phyloP scores from a whole-genome alignment of 1,284 basidiomycete species.

The Ustilago cynodontis region DNA sequence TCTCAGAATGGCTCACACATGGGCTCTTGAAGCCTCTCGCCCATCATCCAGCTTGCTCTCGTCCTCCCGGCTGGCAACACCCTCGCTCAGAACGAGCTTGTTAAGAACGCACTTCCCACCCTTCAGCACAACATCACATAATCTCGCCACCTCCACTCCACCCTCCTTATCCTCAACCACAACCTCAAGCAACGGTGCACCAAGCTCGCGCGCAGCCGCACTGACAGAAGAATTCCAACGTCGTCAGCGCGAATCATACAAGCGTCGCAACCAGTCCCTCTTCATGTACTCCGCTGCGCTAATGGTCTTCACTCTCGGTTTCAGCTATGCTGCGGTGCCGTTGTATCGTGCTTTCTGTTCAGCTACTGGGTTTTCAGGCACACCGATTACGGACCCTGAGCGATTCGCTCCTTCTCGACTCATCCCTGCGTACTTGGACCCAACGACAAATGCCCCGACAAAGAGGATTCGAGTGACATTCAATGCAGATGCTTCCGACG shows the following conservation, averaged over 20 bases:
- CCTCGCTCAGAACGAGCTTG: background rate
- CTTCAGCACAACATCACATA: constrained; percentile 22
- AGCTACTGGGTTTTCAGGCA: constrained; percentile 95
- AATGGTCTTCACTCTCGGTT: constrained; percentile 84
- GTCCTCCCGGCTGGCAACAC: background rate
- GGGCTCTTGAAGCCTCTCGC: constrained; percentile 34
- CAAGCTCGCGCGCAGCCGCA: constrained; percentile 17
- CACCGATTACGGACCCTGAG: constrained; percentile 79
- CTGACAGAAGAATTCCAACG: constrained; percentile 42
- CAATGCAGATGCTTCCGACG: constrained; percentile 89
- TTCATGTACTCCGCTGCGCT: constrained; percentile 84
- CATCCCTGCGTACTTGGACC: constrained; percentile 59
- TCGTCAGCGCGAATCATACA: constrained; percentile 47
- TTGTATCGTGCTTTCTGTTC: constrained; percentile 98
- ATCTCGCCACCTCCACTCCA: background rate
- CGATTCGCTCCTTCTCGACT: constrained; percentile 57
- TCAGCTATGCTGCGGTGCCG: constrained; percentile 95
- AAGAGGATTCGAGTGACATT: constrained; percentile 87
- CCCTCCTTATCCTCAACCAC: constrained; percentile 2
- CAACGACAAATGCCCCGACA: constrained; percentile 70
- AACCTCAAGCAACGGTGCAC: background rate
- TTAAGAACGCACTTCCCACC: constrained; percentile 16
- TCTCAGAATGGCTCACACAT: constrained; percentile 41
- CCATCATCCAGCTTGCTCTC: background rate
- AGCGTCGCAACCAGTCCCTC: constrained; percentile 76